Evolutionary conservation across 345 rosid genomes (phyloP), one percentile per base, ranked within the genome.

Genomic region (Citrus australasica): DNA sequence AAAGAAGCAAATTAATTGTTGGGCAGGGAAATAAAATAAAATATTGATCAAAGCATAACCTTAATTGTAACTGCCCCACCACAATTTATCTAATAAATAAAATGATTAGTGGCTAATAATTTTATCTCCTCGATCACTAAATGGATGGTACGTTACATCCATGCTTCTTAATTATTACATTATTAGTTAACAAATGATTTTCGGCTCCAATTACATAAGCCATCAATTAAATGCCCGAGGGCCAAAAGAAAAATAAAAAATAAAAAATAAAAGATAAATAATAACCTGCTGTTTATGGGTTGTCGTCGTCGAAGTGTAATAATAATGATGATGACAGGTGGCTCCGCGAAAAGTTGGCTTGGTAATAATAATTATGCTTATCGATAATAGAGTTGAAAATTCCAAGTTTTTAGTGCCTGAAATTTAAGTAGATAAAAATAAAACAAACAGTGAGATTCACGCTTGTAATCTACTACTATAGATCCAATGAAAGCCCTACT

Each of bases 401-500:
- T 37, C 28, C 70, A 67, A 68, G 72, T 68, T 68, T 68, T 69
- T 25, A 69, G 73, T 69, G 73, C 73, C 35, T 25, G 9, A 0
- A 53, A 53, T 53, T 53, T 5, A 17, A 37, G 22, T 35, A 22
- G 46, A 33, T 9, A 11, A n/a, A 68, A 53, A 68, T 24, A 42
- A 68, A 16, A 40, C 24, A 38, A 40, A 40, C 16, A 11, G 51
- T 38, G n/a, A 5, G 67, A 33, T n/a, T 66, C 69, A 66, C 69
- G 69, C 72, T 11, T n/a, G 30, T 11, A 24, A 24, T 68, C 72
- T 68, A 68, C 72, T n/a, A 11, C 9, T 37, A 6, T 68, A 38
- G 53, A 68, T 42, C 72, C 56, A n/a, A 68, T 68, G 56, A 68
- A 68, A 42, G 72, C 53, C 33, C 72, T 68, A 40, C 17, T 21